Evolutionary conservation across 2,329 filamentous ascomycete genomes (phyloP).

Genomic region (Colletotrichum acutatum): DNA sequence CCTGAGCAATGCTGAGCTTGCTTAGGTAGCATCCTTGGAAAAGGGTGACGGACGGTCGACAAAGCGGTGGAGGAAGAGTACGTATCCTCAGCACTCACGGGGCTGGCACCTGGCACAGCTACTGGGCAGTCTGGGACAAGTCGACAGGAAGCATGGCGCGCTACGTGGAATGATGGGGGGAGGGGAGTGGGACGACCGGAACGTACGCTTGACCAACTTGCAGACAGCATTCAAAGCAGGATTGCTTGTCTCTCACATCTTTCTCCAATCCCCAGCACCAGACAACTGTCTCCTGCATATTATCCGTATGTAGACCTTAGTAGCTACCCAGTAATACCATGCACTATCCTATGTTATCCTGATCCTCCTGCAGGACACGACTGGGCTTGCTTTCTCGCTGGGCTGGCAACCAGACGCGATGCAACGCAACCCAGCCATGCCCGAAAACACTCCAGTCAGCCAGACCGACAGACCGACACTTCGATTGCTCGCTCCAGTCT

Average conservation of each 20-base stretch:
- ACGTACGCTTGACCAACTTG: slow-evolving; percentile 26
- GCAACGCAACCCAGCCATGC: slow-evolving; percentile 20
- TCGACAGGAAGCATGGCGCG: slow-evolving; percentile 17
- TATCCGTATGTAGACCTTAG: not conserved
- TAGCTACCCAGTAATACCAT: not conserved
- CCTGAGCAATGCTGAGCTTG: no score
- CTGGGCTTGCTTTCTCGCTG: slow-evolving; percentile 9
- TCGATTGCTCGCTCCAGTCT: not conserved
- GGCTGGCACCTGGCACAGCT: not conserved
- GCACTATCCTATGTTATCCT: not conserved
- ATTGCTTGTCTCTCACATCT: slow-evolving; percentile 9
- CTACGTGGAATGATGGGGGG: slow-evolving; percentile 28
- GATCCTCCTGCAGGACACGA: not conserved
- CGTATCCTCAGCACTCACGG: not conserved
- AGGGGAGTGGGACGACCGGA: slow-evolving; percentile 27
- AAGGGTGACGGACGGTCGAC: slow-evolving; percentile 17
- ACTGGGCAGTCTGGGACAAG: not conserved
- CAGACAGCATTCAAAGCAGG: slow-evolving; percentile 13
- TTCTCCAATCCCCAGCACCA: not conserved
- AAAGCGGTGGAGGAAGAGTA: slow-evolving; percentile 30
- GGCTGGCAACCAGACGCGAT: slow-evolving; percentile 23
- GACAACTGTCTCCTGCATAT: not conserved
- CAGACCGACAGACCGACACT: slow-evolving; percentile 17
- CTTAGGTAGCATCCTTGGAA: not conserved
- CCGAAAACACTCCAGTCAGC: not conserved